A percentile compares a stretch with the other conserved stretches of the same genome.
Evolutionary conservation across 148 eudicot genomes (phyloP).

Genomic region (Pouteria glomerata): DNA sequence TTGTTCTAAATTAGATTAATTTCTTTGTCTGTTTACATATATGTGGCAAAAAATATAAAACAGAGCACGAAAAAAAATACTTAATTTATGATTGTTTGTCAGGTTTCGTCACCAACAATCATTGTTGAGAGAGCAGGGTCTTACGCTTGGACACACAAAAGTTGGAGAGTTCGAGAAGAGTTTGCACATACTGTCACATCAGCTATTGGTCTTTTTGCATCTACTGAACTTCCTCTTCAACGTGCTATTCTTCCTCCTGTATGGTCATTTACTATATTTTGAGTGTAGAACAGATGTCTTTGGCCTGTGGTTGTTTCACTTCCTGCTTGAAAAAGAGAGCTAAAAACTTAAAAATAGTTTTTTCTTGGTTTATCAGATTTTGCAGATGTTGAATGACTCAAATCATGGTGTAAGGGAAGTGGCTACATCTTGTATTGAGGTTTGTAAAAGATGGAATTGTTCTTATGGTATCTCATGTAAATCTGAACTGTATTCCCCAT

Average conservation of each 20-base stretch:
- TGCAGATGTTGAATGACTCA: conserved; percentile 94
- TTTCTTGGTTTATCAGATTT: conserved; percentile 51
- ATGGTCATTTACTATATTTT: conserved; percentile 22
- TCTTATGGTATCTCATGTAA: not conserved
- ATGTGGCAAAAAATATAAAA: not conserved
- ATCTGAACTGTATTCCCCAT: not conserved
- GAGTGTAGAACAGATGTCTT: not conserved
- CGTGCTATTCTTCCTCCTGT: conserved; percentile 97
- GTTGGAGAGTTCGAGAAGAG: conserved; percentile 97
- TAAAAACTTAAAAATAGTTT: conserved; percentile 1
- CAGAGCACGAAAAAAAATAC: not conserved
- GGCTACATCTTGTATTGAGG: conserved; percentile 90
- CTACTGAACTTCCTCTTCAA: conserved; percentile 94
- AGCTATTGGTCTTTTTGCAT: conserved; percentile 83
- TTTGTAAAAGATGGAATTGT: conserved; percentile 25
- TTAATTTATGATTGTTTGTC: conserved; percentile 12
- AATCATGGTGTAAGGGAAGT: conserved; percentile 92
- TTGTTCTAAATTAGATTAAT: not conserved
- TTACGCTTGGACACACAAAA: conserved; percentile 92
- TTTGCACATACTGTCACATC: conserved; percentile 93
- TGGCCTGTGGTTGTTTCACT: not conserved
- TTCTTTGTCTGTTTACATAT: not conserved
- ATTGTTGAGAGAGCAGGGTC: conserved; percentile 96
- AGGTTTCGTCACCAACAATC: conserved; percentile 95
- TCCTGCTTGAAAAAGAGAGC: conserved; percentile 2